Base-by-base conservation (phyloP, 2,329 filamentous ascomycete species). In the Colletotrichum tamarilloi region DNA sequence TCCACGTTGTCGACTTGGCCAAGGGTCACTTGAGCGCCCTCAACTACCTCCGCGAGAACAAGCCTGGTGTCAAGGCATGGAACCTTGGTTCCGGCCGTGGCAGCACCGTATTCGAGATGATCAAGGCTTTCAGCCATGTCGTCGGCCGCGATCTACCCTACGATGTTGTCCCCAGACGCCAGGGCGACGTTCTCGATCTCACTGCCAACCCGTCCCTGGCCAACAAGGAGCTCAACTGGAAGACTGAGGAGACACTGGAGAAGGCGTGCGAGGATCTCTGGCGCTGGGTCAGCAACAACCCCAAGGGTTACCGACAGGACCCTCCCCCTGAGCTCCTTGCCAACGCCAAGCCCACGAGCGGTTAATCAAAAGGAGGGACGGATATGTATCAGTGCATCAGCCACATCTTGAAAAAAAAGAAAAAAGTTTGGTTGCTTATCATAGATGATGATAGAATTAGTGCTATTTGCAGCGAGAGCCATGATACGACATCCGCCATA, bases 221-320 rank as follows among this genome's bases (percentile, higher is more conserved):
- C 65, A 97, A 97, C 85, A 86, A 91, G 82, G 97, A 99, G 86
- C 89, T 99, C 67, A 87, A 91, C 75, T 99, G 97, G 97, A 95
- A 95, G 88, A 95, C 97, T 1, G 90, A 97, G 86, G 88, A 93
- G 72, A 95, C 94, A 24, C 91, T 99, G 82, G 96, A 98, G 85
- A 92, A 98, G 82, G 95, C 96, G 30, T 99, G 97, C 82, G 91
- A 92, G 77, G 95, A 99, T 84, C 88, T 99, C 76, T 99, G 97
- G 97, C 92, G 92, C 80, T 99, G 97, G 97, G 97, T 97, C 19
- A 89, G 93, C 85, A 98, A 98, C 86, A 98, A 98, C 86, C 97
- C 97, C 28, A 92, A 95, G 85, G 97, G 97, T 26, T 98, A 98
- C 87, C 90, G 94, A 77, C 95, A 98, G 85, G 89, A 95, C 76